Conservation (phyloP, 2,329 filamentous ascomycete genomes). For the Sporothrix variecibatus region DNA sequence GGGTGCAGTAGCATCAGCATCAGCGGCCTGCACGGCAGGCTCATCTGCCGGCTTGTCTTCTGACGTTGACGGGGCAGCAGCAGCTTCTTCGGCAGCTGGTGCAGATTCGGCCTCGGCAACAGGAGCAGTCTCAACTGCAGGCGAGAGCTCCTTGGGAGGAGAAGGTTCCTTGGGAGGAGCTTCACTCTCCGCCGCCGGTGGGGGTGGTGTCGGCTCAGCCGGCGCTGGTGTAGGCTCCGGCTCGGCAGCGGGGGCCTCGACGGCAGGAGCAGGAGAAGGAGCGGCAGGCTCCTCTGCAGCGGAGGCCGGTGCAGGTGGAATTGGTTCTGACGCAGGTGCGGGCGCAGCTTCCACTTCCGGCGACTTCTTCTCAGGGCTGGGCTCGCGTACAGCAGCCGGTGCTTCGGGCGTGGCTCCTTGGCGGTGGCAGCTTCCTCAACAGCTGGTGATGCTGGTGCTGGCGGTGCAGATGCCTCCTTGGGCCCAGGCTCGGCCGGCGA, state of each 20-base stretch:
- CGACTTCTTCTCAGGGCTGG: not conserved
- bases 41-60: not conserved
- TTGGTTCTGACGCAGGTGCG: not conserved
- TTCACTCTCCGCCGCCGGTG: not conserved
- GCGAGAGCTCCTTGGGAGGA: not conserved
- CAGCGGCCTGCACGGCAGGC: not conserved
- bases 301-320: not conserved
- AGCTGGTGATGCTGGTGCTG: not conserved
- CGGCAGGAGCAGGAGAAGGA: not conserved
- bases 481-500: not conserved
- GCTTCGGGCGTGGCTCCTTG: not conserved
- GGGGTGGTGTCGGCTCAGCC: not conserved
- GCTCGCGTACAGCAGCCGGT: not conserved
- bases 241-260: not conserved
- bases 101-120: not conserved
- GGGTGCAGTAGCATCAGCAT: not conserved
- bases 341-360: not conserved
- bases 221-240: not conserved
- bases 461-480: not conserved
- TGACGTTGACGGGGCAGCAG: not conserved
- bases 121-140: not conserved
- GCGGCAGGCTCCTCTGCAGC: not conserved
- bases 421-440: not conserved
- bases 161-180: not conserved
- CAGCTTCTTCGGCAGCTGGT: not conserved